Evolutionary conservation across 257 asterid species (phyloP).

Genomic region (Galeopsis tetrahit): DNA sequence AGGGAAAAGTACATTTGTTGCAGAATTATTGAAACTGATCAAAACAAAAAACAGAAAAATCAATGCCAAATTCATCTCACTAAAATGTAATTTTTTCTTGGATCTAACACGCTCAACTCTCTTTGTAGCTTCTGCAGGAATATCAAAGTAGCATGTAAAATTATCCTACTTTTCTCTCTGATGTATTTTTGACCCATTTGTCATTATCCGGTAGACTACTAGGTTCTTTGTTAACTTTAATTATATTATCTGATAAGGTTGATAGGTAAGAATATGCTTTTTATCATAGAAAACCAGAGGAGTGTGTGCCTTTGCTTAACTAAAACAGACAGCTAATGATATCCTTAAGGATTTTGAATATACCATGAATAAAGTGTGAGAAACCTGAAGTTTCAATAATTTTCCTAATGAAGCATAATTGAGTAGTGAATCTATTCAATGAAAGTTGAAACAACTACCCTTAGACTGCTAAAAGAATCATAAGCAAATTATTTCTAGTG

Average conservation of each 20-base stretch:
- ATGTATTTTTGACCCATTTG: slow-evolving; percentile 23
- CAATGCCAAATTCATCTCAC: slow-evolving; percentile 2
- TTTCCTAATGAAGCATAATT: neutral
- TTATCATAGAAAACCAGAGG: slow-evolving; percentile 4
- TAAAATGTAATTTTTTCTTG: slow-evolving; percentile 10
- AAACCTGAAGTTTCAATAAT: neutral
- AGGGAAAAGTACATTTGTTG: neutral
- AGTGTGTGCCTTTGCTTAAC: neutral
- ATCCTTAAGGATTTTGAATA: neutral
- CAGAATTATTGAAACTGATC: neutral
- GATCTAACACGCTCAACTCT: slow-evolving; percentile 12
- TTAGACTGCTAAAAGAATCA: neutral
- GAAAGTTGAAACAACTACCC: neutral
- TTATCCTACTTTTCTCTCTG: neutral
- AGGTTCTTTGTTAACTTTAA: neutral
- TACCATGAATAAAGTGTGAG: neutral
- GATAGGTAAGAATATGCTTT: slow-evolving; percentile 2
- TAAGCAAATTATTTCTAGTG: slow-evolving; percentile 2
- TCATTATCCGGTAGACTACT: neutral
- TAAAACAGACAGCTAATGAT: slow-evolving; percentile 11
- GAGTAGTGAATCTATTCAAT: neutral
- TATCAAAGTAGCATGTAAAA: neutral
- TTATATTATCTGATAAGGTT: slow-evolving; percentile 17
- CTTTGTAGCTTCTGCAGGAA: slow-evolving; percentile 4
- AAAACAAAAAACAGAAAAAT: neutral